A percentile compares a stretch with the other conserved stretches of the same genome.
These are phyloP conservation scores for Dittrichia graveolens DNA, from an alignment of 129 eudicot genomes.

Conservation along the genomic window DNA sequence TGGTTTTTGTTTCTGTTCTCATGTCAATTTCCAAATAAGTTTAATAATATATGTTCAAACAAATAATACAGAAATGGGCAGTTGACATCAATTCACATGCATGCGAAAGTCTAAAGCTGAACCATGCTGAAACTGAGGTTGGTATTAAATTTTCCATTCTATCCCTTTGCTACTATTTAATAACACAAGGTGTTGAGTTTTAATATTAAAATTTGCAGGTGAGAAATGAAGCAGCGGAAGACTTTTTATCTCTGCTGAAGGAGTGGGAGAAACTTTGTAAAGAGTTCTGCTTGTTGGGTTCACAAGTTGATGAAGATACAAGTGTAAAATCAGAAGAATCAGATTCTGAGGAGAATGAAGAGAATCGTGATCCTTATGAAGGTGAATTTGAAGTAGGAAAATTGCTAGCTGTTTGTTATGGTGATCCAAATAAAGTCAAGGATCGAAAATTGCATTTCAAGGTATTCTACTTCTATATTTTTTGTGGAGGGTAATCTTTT, in stretches of 20 bases:
- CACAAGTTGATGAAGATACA: conserved; percentile 23
- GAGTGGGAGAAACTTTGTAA: conserved; percentile 53
- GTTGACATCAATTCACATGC: conserved; percentile 49
- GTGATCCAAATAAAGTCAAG: conserved; percentile 44
- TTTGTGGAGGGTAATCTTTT: neutral
- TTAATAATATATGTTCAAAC: neutral
- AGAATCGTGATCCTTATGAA: conserved; percentile 5
- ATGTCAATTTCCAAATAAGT: neutral
- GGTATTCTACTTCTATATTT: conserved; percentile 31
- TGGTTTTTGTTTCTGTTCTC: neutral
- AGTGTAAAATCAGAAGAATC: conserved; percentile 30
- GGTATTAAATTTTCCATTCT: neutral
- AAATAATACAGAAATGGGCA: conserved; percentile 53
- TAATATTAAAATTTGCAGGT: conserved; percentile 29
- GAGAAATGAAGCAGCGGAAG: conserved; percentile 57
- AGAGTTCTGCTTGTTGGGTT: conserved; percentile 36
- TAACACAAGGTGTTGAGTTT: neutral
- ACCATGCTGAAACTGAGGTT: conserved; percentile 57
- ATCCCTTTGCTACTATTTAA: neutral
- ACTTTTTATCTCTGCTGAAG: conserved; percentile 40
- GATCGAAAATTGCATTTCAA: conserved; percentile 40
- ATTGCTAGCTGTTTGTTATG: conserved; percentile 46
- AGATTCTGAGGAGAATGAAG: conserved; percentile 35
- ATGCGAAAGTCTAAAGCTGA: conserved; percentile 44
- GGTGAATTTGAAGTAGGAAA: conserved; percentile 50